Conservation (phyloP, 2,329 filamentous ascomycete genomes). For the Phyllosticta capitalensis region DNA sequence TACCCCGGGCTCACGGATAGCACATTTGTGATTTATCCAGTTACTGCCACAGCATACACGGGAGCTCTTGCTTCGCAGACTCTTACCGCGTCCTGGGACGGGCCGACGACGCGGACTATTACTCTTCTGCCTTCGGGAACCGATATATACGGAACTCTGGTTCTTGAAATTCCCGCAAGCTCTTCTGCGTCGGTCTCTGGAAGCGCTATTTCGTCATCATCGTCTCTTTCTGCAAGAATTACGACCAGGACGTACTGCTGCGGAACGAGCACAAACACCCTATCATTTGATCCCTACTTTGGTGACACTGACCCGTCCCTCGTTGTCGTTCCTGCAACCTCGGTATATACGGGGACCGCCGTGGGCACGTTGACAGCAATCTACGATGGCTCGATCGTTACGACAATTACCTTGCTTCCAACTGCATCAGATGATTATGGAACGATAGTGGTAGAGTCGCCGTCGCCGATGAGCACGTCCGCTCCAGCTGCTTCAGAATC, state of each 20-base stretch:
- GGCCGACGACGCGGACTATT: not conserved
- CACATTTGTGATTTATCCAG: not conserved
- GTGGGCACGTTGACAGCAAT: not conserved
- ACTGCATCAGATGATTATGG: not conserved
- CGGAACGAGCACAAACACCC: not conserved
- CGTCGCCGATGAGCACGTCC: not conserved
- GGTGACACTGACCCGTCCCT: not conserved
- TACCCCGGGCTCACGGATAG: not conserved
- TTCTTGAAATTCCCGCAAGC: not conserved
- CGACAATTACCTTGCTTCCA: not conserved
- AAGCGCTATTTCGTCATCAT: too few relatives aligned
- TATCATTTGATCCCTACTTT: not conserved
- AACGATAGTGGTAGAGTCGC: not conserved
- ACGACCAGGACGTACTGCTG: not conserved
- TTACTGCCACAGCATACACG: not conserved
- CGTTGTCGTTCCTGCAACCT: not conserved
- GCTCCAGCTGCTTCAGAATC: not conserved
- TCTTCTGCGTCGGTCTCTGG: not conserved
- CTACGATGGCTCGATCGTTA: not conserved
- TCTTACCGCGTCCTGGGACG: not conserved
- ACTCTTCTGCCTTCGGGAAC: not conserved
- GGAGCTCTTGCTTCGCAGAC: not conserved
- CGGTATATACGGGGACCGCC: not conserved
- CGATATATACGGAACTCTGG: not conserved
- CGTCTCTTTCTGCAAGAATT: not conserved